Conservation (phyloP, 2,329 filamentous ascomycete species). For the Ophiostoma australiae region DNA sequence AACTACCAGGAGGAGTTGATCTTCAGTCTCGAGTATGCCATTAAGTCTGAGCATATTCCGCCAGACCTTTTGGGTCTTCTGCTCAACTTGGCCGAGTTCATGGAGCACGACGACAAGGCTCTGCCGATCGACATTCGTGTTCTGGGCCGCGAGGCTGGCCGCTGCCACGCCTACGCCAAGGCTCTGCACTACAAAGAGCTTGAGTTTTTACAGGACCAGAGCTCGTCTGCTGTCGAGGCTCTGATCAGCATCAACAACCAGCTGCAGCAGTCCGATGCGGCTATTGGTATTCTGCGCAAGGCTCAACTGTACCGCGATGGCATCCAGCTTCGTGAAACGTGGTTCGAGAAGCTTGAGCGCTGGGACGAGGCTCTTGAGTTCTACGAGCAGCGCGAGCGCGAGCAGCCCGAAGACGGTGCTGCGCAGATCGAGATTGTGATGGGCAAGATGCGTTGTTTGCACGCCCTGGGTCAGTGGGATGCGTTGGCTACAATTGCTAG, state of each 20-base stretch:
- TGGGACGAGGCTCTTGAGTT: conserved; percentile 96
- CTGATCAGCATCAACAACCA: conserved; percentile 99
- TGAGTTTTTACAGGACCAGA: conserved; percentile 96
- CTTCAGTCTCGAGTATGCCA: conserved; percentile 87
- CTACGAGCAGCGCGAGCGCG: conserved; percentile 78
- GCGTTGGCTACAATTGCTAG: conserved; percentile 81
- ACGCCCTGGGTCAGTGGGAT: conserved; percentile 97
- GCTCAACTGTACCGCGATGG: conserved; percentile 90
- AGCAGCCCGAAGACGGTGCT: conserved; percentile 53
- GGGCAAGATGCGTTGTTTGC: conserved; percentile 98
- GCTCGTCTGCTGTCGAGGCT: conserved; percentile 89
- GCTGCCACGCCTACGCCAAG: conserved; percentile 97
- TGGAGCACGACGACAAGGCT: conserved; percentile 99
- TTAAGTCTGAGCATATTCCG: conserved; percentile 91
- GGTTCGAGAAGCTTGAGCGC: conserved; percentile 96
- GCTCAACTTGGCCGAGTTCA: conserved; percentile 95
- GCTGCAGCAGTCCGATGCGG: conserved; percentile 95
- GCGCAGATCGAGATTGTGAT: conserved; percentile 89
- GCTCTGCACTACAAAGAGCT: conserved; percentile 98
- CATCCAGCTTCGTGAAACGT: conserved; percentile 93
- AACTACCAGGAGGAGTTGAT: conserved; percentile 96
- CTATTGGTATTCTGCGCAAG: conserved; percentile 94
- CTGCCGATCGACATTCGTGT: conserved; percentile 95
- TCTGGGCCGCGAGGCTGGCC: conserved; percentile 87
- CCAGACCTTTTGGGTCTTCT: conserved; percentile 92